Evolutionary conservation across 1,284 basidiomycete genomes (phyloP), one percentile per base, ranked within the genome.

Genomic region (Cutaneotrichosporon dermatis): DNA sequence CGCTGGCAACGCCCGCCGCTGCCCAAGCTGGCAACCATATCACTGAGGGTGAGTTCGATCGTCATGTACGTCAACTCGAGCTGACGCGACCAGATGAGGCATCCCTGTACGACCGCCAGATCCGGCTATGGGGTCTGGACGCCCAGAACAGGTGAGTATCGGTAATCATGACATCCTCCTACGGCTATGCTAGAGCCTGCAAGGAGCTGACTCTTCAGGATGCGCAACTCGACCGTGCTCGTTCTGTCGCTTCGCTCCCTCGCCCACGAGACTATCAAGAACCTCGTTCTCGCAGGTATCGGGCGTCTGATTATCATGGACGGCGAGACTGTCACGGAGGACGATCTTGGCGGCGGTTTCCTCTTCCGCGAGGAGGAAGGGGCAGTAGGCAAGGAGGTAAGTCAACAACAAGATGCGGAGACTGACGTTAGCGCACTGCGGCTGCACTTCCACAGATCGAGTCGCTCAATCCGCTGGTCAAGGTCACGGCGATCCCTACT

Each of bases 241-340:
- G 82, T 99, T 48, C 80, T 93, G 40, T 85, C 85, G 33, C 83
- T 98, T 54, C 83, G 86, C 48, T 92, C 92, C 3, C 82, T 91
- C 41, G 92, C 95, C 13, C 92, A 93, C n/a, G 96, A 99, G 77
- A 85, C 88, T 33, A 89, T 96, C 78, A 99, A 99, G 79, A 99
- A 99, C 75, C 79, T 84, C 40, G 83, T 85, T 6, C 75, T 85
- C 12, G 82, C 83, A 0, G 84, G 84, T 34, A 80, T 85, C 36
- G 83, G 83, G 3, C 73, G 76, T 36, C 59, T 85, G 63, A 83
- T 82, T 54, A 72, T 85, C n/a, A 75, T 84, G 67, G 84, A 85
- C 62, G 76, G 77, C 8, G 69, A 72, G n/a, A 61, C 65, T 0
- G 79, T 84, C 1, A 67, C 76, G 0, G 76, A 79, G 62, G 87